Base-by-base conservation (phyloP, 1,139 yeast species). In the Zygosaccharomyces sapae region DNA sequence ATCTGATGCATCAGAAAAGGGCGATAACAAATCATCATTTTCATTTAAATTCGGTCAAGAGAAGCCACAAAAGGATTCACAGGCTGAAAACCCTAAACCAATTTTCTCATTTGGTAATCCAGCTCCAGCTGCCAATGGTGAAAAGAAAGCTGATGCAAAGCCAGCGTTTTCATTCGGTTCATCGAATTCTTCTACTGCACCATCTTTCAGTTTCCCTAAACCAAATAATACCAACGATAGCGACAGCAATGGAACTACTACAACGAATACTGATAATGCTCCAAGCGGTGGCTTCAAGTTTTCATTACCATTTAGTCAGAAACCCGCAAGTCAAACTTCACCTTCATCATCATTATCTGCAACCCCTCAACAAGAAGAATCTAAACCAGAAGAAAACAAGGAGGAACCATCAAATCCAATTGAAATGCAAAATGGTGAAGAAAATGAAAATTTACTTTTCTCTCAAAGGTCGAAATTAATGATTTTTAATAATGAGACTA, bases 371-470 rank as follows among this genome's bases (percentile, higher is more conserved):
- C 34, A 31, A 5, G 68, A 56, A 1, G 70, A 67, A 47, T 72
- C 75, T 16, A 69, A 74, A 47, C 79, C 79, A 55, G 68, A 69
- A 33, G 77, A 80, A 0, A 68, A 75, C 24, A 77, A 74, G 3
- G 69, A 72, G 43, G 65, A 80, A 44, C 67, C 72, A 6, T 73
- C 77, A 22, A 72, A 74, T 49, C 70, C 77, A n/a, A 77, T 78
- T 16, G 75, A 70, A 18, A 70, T 76, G 54, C 74, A 78, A 25
- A 86, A 94, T 3, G 97, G 97, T 18, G 97, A 92, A 68, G 97
- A 90, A 68, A 75, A 80, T 49, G 97, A 92, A 68, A 79, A 75
- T 3, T 64, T 74, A 0, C 63, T 79, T 30, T 86, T 76, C 58
- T 77, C 82, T 33, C 83, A 85, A 60, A 77, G 86, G 59, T 77